Base-by-base conservation (phyloP, 805 yeast genomes). In the Starmerella stellata region DNA sequence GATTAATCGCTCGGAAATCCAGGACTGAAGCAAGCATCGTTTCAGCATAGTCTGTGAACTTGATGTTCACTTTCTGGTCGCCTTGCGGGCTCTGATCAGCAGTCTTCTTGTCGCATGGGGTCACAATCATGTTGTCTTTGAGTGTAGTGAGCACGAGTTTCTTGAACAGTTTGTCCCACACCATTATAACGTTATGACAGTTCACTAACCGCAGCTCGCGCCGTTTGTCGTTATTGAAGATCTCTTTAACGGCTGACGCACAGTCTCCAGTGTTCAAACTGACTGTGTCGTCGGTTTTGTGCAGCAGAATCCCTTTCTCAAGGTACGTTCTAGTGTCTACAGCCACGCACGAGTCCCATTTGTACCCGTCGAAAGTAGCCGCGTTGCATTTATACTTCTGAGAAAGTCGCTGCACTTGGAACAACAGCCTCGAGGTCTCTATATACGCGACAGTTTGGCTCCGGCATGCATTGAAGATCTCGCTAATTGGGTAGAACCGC, bases 291-390 rank as follows among this genome's bases (percentile, higher is more conserved):
- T 34, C 40, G 18, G 46, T 45, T 20, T 41, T 40, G 15, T 16
- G 27, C 21, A 27, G 33, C 2, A 46, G 30, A 1, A 38, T 38
- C 21, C 45, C 47, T 14, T 24, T 29, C 35, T 46, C 50, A 8
- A 46, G 34, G 29, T 46, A 46, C 15, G 42, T 35, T 5, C 50
- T 42, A 1, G 47, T 34, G 11, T 37, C 9, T 3, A 46, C 40
- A 1, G 40, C 21, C n/a, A 46, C 15, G 4, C 38, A 31, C 1
- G 42, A 46, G 27, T 46, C 50, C 50, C 50, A 46, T n/a, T 25
- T 18, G 29, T 46, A 46, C 15, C 20, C 30, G 5, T 19, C 30
- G 17, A 46, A 46, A 7, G 9, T n/a, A 1, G 17, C 19, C 2
- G 15, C 2, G 2, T 18, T 15, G 8, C 34, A 19, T 18, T 32